phyloP scores from a whole-genome alignment of 257 asterid species.

The Ballota nigra region DNA sequence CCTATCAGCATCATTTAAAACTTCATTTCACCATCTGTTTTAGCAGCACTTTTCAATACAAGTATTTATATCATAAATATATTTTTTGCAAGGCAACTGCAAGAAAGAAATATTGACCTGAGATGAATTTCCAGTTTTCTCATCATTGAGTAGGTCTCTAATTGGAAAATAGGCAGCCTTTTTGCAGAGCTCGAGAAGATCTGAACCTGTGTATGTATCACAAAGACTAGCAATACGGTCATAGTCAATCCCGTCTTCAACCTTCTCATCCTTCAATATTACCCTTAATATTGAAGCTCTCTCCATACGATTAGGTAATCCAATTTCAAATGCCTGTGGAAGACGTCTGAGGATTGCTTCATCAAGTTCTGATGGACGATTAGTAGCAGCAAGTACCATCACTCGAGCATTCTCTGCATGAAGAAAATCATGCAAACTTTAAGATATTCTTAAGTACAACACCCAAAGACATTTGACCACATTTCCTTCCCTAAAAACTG shows the following conservation, averaged over 20 bases:
- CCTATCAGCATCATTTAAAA: neutral
- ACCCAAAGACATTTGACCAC: conserved; percentile 3
- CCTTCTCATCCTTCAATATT: conserved; percentile 76
- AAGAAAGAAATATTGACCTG: conserved; percentile 43
- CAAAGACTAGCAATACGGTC: conserved; percentile 67
- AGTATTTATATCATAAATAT: neutral
- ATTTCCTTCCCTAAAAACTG: conserved; percentile 4
- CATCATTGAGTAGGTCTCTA: conserved; percentile 73
- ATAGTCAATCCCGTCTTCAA: conserved; percentile 57
- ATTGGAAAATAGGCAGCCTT: conserved; percentile 90
- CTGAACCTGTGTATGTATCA: conserved; percentile 90
- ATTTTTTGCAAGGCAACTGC: neutral
- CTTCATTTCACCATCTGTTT: neutral
- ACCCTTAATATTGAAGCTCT: conserved; percentile 80
- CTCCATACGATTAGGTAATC: conserved; percentile 62
- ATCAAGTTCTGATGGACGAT: conserved; percentile 97
- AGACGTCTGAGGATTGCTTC: conserved; percentile 96
- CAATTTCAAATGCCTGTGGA: conserved; percentile 95
- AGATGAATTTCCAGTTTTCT: conserved; percentile 53
- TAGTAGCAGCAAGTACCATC: conserved; percentile 97
- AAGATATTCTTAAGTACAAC: neutral
- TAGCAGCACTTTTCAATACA: neutral
- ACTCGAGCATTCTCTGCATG: conserved; percentile 74
- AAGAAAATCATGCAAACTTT: conserved; percentile 8
- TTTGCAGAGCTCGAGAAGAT: conserved; percentile 86